phyloP scores from a whole-genome alignment of 495 filamentous ascomycete genomes.

The Schizothecium vesticola region DNA sequence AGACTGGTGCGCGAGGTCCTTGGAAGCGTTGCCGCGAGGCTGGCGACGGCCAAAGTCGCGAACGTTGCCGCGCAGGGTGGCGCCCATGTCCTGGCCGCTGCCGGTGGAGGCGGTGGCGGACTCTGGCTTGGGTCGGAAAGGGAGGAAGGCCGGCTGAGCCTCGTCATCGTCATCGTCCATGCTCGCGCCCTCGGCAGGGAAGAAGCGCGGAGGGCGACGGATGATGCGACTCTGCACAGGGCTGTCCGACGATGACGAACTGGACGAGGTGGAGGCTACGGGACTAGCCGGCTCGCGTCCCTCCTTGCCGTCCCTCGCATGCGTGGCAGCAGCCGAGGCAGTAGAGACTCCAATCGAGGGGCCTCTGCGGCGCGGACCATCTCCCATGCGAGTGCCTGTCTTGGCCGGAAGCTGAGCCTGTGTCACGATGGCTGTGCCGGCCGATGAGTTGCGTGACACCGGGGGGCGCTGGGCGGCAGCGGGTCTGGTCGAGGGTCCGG shows the following conservation, averaged over 20 bases:
- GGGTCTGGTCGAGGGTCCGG: constrained; percentile 34
- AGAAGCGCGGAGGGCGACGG: constrained; percentile 52
- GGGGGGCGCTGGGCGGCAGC: constrained; percentile 27
- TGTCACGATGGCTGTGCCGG: constrained; percentile 47
- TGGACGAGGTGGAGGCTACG: constrained; percentile 29
- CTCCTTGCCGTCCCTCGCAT: constrained; percentile 22
- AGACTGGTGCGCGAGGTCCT: constrained; percentile 14
- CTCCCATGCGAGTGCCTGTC: constrained; percentile 6
- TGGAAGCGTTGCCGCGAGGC: constrained; percentile 18
- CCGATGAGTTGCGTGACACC: constrained; percentile 55
- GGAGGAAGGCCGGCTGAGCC: constrained; percentile 67
- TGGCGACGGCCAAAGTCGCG: constrained; percentile 37
- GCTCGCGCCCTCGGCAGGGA: constrained; percentile 30
- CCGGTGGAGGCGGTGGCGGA: constrained; percentile 7
- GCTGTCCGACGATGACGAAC: constrained; percentile 39
- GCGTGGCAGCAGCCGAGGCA: not conserved
- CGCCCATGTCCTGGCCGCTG: constrained; percentile 49
- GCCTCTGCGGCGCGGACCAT: constrained; percentile 26
- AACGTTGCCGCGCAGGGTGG: constrained; percentile 54
- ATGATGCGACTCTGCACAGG: constrained; percentile 50
- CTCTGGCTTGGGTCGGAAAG: constrained; percentile 38
- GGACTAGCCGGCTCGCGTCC: constrained; percentile 28
- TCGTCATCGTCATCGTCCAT: constrained; percentile 50
- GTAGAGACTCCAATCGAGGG: constrained; percentile 30
- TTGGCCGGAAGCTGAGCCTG: constrained; percentile 25